phyloP scores from a whole-genome alignment of 73 alveolate genomes.

The Tetrahymena elliotti region DNA sequence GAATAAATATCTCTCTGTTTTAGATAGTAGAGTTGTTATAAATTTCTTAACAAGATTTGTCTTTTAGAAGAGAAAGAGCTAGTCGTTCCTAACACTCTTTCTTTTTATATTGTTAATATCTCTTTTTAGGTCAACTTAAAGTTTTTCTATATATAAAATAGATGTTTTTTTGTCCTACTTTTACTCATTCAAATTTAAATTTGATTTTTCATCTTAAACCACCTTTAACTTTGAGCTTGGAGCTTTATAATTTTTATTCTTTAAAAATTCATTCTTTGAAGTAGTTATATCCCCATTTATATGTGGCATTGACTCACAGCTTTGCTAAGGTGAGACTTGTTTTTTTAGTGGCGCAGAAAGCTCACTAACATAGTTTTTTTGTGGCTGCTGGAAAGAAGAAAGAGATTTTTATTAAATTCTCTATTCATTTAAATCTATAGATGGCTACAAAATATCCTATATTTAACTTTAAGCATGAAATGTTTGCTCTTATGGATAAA shows the following conservation, averaged over 20 bases:
- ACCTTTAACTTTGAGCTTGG: background rate
- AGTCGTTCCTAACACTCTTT: background rate
- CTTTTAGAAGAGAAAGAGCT: background rate
- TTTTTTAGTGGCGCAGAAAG: background rate
- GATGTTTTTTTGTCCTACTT: background rate
- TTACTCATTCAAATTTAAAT: background rate
- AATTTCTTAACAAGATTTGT: background rate
- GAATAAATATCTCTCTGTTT: background rate
- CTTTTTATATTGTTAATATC: background rate
- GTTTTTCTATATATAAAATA: background rate
- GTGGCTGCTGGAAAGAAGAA: background rate
- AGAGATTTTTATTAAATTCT: background rate
- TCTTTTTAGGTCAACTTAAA: background rate
- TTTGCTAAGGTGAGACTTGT: background rate
- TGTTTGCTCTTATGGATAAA: background rate
- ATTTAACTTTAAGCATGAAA: background rate
- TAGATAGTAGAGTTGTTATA: background rate
- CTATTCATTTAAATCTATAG: background rate
- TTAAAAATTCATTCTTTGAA: background rate
- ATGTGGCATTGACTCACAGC: background rate
- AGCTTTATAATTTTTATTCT: background rate
- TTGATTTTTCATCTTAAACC: background rate
- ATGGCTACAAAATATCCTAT: background rate
- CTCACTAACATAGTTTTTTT: background rate
- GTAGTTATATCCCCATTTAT: background rate